A percentile compares a stretch with the other conserved stretches of the same genome.
phyloP scores from a whole-genome alignment of 345 rosid species.

The Eucalyptus erythrocorys region DNA sequence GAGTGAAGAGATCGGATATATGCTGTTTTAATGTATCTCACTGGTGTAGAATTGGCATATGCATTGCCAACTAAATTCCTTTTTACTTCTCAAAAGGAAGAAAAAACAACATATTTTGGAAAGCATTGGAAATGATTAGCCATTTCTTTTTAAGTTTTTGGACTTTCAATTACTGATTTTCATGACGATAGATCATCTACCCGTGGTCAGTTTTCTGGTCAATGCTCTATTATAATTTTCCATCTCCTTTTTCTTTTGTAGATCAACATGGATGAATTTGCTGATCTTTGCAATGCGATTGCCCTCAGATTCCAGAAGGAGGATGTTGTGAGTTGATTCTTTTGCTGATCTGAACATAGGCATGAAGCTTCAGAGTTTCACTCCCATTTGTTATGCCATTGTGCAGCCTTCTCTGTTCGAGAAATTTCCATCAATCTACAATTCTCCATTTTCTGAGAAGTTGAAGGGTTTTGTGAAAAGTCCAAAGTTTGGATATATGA shows the following conservation, averaged over 20 bases:
- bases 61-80: neutral
- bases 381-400: neutral
- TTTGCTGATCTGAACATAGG: neutral
- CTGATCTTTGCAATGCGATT: conserved; percentile 94
- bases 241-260: conserved; percentile 4
- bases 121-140: neutral
- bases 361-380: neutral
- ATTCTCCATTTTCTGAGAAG: conserved; percentile 53
- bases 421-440: conserved; percentile 43
- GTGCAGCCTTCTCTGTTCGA: conserved; percentile 80
- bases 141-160: neutral
- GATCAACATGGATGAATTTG: conserved; percentile 86
- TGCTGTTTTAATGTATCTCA: neutral
- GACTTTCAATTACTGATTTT: neutral
- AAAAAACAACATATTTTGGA: neutral
- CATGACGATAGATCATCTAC: neutral
- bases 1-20: neutral
- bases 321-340: conserved; percentile 57
- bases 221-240: neutral
- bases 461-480: conserved; percentile 64
- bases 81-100: neutral
- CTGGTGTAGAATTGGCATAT: neutral
- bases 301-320: conserved; percentile 86
- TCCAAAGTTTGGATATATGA: conserved; percentile 55
- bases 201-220: neutral